Evolutionary conservation across 305 asterid genomes (phyloP), one percentile per base, ranked within the genome.

Genomic region (Ajuga reptans): DNA sequence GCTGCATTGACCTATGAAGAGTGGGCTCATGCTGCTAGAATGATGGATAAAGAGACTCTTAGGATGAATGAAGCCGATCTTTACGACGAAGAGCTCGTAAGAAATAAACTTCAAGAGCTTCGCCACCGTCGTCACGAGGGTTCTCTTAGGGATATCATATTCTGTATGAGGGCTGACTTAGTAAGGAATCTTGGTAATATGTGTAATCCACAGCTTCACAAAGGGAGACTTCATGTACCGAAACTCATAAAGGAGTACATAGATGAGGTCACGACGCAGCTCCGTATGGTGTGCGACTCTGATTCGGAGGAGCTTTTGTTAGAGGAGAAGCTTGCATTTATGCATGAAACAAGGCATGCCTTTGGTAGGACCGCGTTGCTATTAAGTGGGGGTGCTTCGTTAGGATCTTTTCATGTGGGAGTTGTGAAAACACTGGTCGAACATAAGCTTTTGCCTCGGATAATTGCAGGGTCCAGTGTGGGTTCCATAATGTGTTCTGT

Each of bases 181-280:
- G 82, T 92, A 31, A 84, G 98, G 57, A 92, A 92, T 75, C 84
- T 92, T 1, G 98, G 97, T 1, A 92, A 92, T 71, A 92, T 90
- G 97, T 92, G 98, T 64, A 92, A 92, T 72, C 95, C 97, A 0
- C 93, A 92, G 83, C 97, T 92, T 53, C 97, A 92, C 68, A 90
- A 88, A 77, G 95, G 95, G 11, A 78, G 93, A 68, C 97, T 86
- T 50, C 96, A 90, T 3, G 90, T 88, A 64, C 97, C 98, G 0
- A 92, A 76, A 69, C 89, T 90, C 47, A 92, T 92, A 67, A 88
- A 88, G 53, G 98, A 90, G 75, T 92, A 92, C 80, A 92, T 92
- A 5, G 93, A 85, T 63, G 98, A 92, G 75, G 98, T 90, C 24
- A 83, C 88, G 0, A 92, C 92, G 24, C 98, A 92, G 54, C 69